Base-by-base conservation (phyloP, 2,329 filamentous ascomycete genomes). In the Paraphaeosphaeria minitans region DNA sequence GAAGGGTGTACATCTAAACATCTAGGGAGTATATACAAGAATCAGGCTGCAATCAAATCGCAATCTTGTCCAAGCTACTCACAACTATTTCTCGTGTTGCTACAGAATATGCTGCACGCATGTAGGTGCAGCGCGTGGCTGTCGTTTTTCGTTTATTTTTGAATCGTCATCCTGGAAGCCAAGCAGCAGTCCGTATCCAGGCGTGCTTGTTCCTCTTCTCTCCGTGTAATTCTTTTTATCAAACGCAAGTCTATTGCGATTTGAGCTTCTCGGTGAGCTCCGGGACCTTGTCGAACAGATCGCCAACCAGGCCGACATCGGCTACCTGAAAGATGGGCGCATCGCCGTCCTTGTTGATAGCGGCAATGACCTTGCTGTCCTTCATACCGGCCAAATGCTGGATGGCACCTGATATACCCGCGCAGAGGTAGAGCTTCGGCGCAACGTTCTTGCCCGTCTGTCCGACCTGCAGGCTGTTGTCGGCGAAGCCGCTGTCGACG, bases 381-480 rank as follows among this genome's bases (percentile, higher is more conserved):
- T 99, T 99, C 95, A 99, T 99, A 75, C 95, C 95, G 33, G 95
- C 95, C 79, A 99, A 80, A 83, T 99, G 95, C 81, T 99, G 95
- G 69, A 99, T 99, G 22, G 95, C 95, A 55, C 95, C 95, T 9
- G 92, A 97, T 69, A 99, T 98, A 73, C 95, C 95, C 13, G 94
- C 93, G 55, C 93, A 96, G 67, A 99, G 85, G 77, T 99, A 99
- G 61, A 99, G 82, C 78, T 99, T 89, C 59, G 95, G 95, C 48
- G 95, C 95, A 55, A 99, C 94, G 62, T 98, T 96, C 86, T 99
- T 99, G 72, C 95, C 95, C 14, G 95, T 99, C 84, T 99, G 95
- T 47, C 95, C 95, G 65, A 99, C 94, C 81, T 99, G 95, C 68
- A 99, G 82, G 78, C 92, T 97, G 85, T 99, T 99, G 82, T 99